Conservation (phyloP, 306 rosid genomes). For the Prunus davidiana region DNA sequence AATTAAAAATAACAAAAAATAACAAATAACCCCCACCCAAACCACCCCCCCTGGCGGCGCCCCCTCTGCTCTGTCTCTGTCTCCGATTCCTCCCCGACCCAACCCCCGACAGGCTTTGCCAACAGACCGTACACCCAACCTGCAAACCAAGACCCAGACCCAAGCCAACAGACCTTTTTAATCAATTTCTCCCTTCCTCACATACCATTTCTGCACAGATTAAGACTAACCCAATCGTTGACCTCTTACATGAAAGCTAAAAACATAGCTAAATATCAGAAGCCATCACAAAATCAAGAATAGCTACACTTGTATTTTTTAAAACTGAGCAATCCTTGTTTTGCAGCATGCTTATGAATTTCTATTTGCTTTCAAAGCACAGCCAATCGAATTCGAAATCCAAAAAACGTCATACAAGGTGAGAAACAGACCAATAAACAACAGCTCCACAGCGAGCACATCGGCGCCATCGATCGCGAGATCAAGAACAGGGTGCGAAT, state of each 20-base stretch:
- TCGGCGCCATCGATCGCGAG: background rate
- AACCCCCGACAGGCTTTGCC: no score
- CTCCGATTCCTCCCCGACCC: no score
- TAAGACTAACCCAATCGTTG: constrained; percentile 2
- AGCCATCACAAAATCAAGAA: no score
- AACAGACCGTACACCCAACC: no score
- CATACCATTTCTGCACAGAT: background rate
- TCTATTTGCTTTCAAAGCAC: background rate
- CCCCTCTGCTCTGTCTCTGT: no score
- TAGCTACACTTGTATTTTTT: background rate
- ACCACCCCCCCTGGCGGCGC: no score
- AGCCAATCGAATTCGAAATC: background rate
- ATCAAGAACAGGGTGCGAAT: no score
- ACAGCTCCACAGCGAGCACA: constrained; percentile 83
- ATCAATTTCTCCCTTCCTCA: background rate
- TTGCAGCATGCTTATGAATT: background rate
- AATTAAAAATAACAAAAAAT: no score
- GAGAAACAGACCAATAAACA: constrained; percentile 73
- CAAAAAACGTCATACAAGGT: constrained; percentile 15
- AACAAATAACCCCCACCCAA: no score
- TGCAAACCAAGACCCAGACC: no score
- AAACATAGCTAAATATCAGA: background rate
- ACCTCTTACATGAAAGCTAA: background rate
- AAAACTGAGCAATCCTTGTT: background rate
- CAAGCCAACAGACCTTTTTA: background rate